A percentile compares a stretch with the other conserved stretches of the same genome.
These are phyloP conservation scores for Tremellales sp. DNA, from an alignment of 1,284 basidiomycete genomes.

Conservation along the genomic window DNA sequence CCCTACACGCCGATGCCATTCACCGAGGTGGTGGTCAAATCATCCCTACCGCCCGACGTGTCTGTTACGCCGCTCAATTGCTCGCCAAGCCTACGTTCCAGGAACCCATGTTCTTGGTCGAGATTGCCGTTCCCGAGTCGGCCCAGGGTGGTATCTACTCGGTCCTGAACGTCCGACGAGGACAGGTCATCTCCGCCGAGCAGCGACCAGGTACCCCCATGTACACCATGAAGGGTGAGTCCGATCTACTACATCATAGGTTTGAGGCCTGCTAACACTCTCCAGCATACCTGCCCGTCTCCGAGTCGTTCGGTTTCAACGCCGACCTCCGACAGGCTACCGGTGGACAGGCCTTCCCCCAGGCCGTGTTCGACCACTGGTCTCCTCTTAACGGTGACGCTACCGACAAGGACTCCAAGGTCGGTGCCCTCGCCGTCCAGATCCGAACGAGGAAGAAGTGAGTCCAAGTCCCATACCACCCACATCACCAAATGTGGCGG, in stretches of 20 bases:
- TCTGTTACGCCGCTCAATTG: slow-evolving; percentile 90
- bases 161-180: slow-evolving; percentile 94
- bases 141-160: slow-evolving; percentile 98
- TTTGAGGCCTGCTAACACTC: neutral
- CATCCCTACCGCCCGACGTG: slow-evolving; percentile 94
- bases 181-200: slow-evolving; percentile 97
- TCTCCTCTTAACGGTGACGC: slow-evolving; percentile 61
- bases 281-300: slow-evolving; percentile 80
- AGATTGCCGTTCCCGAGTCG: slow-evolving; percentile 97
- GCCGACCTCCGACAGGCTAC: slow-evolving; percentile 90
- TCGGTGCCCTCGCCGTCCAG: slow-evolving; percentile 67
- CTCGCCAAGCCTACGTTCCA: slow-evolving; percentile 89
- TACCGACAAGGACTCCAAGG: slow-evolving; percentile 64
- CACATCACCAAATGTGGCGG: too few species aligned
- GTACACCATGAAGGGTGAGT: slow-evolving; percentile 89
- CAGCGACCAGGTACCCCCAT: slow-evolving; percentile 96
- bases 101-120: slow-evolving; percentile 97
- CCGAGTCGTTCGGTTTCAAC: slow-evolving; percentile 99
- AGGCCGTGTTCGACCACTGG: slow-evolving; percentile 59
- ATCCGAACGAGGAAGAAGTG: slow-evolving; percentile 61
- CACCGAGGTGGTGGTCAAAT: slow-evolving; percentile 99
- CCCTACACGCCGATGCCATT: slow-evolving; percentile 96
- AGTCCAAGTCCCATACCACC: too few species aligned
- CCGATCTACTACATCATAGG: slow-evolving; percentile 23
- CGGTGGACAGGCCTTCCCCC: slow-evolving; percentile 97